Evolutionary conservation across 805 yeast genomes (phyloP), one percentile per base, ranked within the genome.

Genomic region (Wickerhamiella brachini): DNA sequence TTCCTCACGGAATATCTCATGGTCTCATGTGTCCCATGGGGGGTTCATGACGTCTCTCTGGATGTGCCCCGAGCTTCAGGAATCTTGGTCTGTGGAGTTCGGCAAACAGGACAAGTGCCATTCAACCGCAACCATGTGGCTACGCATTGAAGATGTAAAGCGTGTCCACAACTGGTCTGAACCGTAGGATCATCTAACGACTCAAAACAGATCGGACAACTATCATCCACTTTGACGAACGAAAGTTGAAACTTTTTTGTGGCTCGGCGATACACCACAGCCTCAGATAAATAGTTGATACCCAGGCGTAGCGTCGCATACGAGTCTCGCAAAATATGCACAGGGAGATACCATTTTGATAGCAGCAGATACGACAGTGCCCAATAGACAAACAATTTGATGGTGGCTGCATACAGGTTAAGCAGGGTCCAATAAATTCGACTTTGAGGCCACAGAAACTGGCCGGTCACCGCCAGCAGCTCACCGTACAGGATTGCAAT

Each of bases 401-500:
- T 46, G n/a, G 24, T 29, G 21, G 47, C 21, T 21, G 41, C 15
- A 23, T 48, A 48, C 3, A 43, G 13, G 17, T 22, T 23, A 2
- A 48, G 17, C 13, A 43, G 22, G 7, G 22, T 43, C 34, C 45
- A 20, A 21, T 34, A 48, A 9, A 47, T 24, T 5, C 44, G 42
- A 42, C 37, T 41, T 21, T 22, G 34, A 5, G 52, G 41, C 44
- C 49, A 39, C 22, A 47, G 26, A 22, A 24, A 52, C 26, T 44
- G 37, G 15, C 47, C 47, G 3, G 51, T 49, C 17, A 39, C 42
- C 26, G 47, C 34, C 29, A 52, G 34, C 22, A 52, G 51, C 29
- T 52, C 53, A 41, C 55, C 55, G 51, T 52, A 52, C 21, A 49
- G 45, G 2, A 50, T 44, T 34, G 49, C 52, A n/a, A 52, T 39